These are phyloP conservation scores for Aspergillus conjunctus DNA, from an alignment of 495 filamentous ascomycete genomes.

Conservation along the genomic window DNA sequence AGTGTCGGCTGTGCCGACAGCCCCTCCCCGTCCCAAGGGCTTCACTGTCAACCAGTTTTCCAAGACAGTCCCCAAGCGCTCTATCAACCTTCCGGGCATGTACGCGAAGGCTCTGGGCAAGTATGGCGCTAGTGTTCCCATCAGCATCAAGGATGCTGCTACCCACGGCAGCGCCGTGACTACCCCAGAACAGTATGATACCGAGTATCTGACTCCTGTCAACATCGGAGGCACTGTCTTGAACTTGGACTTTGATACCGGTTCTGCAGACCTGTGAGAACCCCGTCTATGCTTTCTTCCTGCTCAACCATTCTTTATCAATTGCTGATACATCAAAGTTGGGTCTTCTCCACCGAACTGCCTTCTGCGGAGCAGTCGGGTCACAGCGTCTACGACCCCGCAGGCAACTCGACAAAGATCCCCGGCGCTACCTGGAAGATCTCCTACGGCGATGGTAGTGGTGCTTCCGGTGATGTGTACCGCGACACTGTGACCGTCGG, in stretches of 20 bases:
- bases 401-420: slow-evolving; percentile 50
- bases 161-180: slow-evolving; percentile 52
- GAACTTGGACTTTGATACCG: slow-evolving; percentile 74
- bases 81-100: slow-evolving; percentile 43
- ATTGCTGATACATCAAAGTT: slow-evolving; percentile 27
- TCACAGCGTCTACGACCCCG: slow-evolving; percentile 65
- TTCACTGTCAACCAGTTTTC: slow-evolving; percentile 48
- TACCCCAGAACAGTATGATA: slow-evolving; percentile 58
- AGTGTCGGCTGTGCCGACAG: slow-evolving; percentile 38
- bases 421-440: slow-evolving; percentile 65
- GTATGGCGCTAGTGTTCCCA: slow-evolving; percentile 47
- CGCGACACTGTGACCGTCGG: slow-evolving; percentile 69
- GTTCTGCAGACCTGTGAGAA: slow-evolving; percentile 72
- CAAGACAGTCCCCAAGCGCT: slow-evolving; percentile 31
- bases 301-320: neutral
- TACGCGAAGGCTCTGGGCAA: slow-evolving; percentile 47
- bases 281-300: neutral
- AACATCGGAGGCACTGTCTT: slow-evolving; percentile 63
- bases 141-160: slow-evolving; percentile 45
- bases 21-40: slow-evolving; percentile 27
- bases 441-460: slow-evolving; percentile 70
- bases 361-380: slow-evolving; percentile 50
- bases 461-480: slow-evolving; percentile 67
- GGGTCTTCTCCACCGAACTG: slow-evolving; percentile 57
- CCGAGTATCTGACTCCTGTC: slow-evolving; percentile 69